Evolutionary conservation across 495 filamentous ascomycete genomes (phyloP), one percentile per base, ranked within the genome.

Genomic region (Collariella sp.): DNA sequence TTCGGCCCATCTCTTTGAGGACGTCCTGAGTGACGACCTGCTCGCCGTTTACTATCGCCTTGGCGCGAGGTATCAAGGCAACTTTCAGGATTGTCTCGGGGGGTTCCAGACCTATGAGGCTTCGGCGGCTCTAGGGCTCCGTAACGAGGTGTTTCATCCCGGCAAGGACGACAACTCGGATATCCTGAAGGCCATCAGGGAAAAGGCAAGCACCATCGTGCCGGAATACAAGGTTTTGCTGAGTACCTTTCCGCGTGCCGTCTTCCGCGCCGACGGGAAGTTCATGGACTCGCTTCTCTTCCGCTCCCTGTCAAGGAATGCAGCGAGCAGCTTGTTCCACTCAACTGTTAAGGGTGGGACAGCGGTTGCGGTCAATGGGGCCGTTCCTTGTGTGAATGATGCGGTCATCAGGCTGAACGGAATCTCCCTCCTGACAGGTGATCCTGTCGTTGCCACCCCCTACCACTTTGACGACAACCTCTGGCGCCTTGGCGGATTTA

Each of bases 31-130:
- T 50, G 91, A 96, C 60, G 94, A 98, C 65, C 78, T 96, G 50
- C 78, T 97, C 20, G 83, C 91, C 22, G 93, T 97, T 2, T 86
- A 91, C 60, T 88, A 85, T 67, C 87, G 89, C 49, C 82, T 98
- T 15, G 91, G 93, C 1, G 84, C 88, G 19, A 83, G 89, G 33
- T 98, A 98, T 61, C 82, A 86, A 67, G 93, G 93, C 2, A 97
- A 96, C 64, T 95, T 91, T 61, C 93, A 98, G 66, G 93, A 98
- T 65, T 90, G 89, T 56, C 76, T 98, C 19, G 93, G 93, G 10
- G 91, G 91, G 15, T 96, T 98, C 62, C 91, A 96, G 64, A 98
- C 93, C 0, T 98, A 97, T 65, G 84, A 84, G 56, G 90, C 94
- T n/a, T 96, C 94, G 22, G 91, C 93, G 16, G 82, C 87, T 23